A percentile compares a stretch with the other conserved stretches of the same genome.
These are phyloP conservation scores for Fraxinus paxiana DNA, from an alignment of 305 asterid genomes.

Conservation along the genomic window DNA sequence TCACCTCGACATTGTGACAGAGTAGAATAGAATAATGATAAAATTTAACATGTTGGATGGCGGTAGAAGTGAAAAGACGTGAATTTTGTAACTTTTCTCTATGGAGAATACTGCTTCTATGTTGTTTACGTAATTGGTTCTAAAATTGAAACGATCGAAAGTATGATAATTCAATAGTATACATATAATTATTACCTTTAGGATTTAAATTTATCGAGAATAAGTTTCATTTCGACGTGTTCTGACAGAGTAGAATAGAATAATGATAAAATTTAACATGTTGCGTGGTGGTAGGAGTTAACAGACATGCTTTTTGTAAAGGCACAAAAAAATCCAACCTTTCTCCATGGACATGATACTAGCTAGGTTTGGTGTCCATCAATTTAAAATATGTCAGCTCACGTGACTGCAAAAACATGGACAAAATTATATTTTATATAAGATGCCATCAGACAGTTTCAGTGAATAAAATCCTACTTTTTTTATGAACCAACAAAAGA, in stretches of 20 bases:
- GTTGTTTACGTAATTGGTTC: neutral
- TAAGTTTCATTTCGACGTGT: neutral
- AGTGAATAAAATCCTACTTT: constrained; percentile 21
- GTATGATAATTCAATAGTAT: neutral
- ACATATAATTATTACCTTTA: neutral
- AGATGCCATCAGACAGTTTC: constrained; percentile 3
- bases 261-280: constrained; percentile 23
- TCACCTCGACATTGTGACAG: neutral
- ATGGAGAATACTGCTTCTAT: neutral
- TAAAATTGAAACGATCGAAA: neutral
- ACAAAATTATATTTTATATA: constrained; percentile 1
- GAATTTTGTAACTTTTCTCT: constrained; percentile 29
- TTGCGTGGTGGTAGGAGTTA: constrained; percentile 20
- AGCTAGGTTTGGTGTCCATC: neutral
- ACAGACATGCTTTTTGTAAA: constrained; percentile 33
- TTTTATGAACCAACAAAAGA: constrained; percentile 1
- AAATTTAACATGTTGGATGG: constrained; percentile 16
- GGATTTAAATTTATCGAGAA: neutral
- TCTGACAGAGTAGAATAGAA: neutral
- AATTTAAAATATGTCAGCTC: constrained; percentile 20
- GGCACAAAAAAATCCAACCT: constrained; percentile 12
- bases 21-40: constrained; percentile 16
- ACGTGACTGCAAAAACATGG: constrained; percentile 18
- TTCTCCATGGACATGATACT: constrained; percentile 15
- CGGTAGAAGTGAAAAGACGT: constrained; percentile 9